These are phyloP conservation scores for Dendrobium officinale DNA, from an alignment of 106 monocot species.

Conservation along the genomic window DNA sequence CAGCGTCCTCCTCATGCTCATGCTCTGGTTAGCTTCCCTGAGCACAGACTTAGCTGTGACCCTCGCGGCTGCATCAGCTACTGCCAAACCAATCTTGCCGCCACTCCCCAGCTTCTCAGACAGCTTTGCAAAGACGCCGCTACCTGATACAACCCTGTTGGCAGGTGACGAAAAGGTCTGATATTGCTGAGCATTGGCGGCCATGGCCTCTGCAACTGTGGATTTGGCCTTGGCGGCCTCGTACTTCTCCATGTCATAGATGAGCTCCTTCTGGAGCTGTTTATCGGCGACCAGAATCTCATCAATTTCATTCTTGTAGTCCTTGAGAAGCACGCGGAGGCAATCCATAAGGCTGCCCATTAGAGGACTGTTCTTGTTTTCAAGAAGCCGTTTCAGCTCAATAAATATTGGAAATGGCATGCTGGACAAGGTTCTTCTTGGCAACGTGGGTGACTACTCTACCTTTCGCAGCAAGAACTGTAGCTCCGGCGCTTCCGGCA, in stretches of 20 bases:
- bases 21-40: constrained; percentile 41
- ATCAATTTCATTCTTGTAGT: constrained; percentile 89
- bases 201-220: constrained; percentile 26
- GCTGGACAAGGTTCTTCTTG: constrained; percentile 89
- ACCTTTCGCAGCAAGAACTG: constrained; percentile 47
- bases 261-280: constrained; percentile 91
- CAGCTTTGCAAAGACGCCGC: constrained; percentile 17
- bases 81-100: constrained; percentile 34
- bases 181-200: constrained; percentile 10
- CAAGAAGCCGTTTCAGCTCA: constrained; percentile 77
- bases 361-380: constrained; percentile 87
- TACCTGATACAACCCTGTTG: neutral
- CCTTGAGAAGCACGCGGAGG: constrained; percentile 69
- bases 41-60: constrained; percentile 53
- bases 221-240: constrained; percentile 51
- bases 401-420: constrained; percentile 90
- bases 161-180: constrained; percentile 16
- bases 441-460: constrained; percentile 78
- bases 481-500: constrained; percentile 7
- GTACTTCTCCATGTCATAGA: constrained; percentile 86
- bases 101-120: constrained; percentile 28
- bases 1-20: constrained; percentile 26
- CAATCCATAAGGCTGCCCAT: constrained; percentile 90
- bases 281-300: constrained; percentile 90
- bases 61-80: constrained; percentile 42